phyloP scores from a whole-genome alignment of 306 rosid species.

The Fragaria iinumae region DNA sequence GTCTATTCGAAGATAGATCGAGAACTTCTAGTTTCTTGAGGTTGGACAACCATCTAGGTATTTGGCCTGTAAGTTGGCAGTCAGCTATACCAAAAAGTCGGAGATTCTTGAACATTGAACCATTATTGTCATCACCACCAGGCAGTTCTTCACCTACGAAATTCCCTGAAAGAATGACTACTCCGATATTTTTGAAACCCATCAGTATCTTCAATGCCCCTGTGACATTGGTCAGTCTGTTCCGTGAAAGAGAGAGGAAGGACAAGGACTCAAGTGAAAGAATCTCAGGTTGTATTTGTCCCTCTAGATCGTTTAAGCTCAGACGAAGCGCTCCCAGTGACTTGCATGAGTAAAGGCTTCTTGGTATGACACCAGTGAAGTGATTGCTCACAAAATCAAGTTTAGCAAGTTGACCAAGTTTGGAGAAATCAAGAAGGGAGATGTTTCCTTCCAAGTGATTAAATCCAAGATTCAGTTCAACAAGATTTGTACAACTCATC shows the following conservation, averaged over 20 bases:
- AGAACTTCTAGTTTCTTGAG: not conserved
- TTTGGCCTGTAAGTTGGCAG: not conserved
- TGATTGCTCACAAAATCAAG: not conserved
- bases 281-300: not conserved
- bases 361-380: not conserved
- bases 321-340: not conserved
- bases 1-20: not conserved
- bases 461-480: not conserved
- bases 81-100: not conserved
- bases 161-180: not conserved
- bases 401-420: not conserved
- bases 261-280: not conserved
- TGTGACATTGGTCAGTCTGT: not conserved
- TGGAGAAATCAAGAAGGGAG: not conserved
- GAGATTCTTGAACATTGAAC: not conserved
- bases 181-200: not conserved
- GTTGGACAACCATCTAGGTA: not conserved
- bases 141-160: not conserved
- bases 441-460: not conserved
- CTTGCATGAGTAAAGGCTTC: constrained; percentile 7
- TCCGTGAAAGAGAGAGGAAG: not conserved
- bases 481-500: not conserved
- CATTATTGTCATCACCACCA: not conserved
- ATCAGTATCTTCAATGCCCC: not conserved
- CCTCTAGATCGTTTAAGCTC: not conserved